Conservation (phyloP, 2,329 filamentous ascomycete genomes). For the Pseudogymnoascus sp. region DNA sequence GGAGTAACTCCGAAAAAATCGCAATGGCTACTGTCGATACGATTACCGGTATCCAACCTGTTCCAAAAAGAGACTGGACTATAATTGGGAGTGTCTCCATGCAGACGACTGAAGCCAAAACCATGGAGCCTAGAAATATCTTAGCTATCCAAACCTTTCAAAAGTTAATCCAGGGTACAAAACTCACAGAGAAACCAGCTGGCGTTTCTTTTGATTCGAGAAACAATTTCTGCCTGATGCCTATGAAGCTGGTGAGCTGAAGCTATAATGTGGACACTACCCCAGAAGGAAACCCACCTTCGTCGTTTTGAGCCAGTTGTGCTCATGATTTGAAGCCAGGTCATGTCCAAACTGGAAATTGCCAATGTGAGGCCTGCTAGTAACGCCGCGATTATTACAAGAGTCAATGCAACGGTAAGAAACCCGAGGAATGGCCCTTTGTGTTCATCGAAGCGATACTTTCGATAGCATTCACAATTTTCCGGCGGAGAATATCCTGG, state of each 20-base stretch:
- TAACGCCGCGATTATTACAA: constrained; percentile 19
- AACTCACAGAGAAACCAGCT: constrained; percentile 25
- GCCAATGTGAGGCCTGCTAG: constrained; percentile 23
- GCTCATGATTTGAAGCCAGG: constrained; percentile 20
- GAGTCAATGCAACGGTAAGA: constrained; percentile 12
- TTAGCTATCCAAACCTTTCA: neutral
- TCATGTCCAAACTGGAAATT: constrained; percentile 22
- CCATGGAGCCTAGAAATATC: constrained; percentile 20
- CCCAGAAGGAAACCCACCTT: constrained; percentile 14
- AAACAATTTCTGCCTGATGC: constrained; percentile 17
- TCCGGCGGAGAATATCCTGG: neutral
- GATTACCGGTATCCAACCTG: constrained; percentile 19
- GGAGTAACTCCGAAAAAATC: constrained; percentile 24
- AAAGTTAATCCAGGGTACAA: neutral
- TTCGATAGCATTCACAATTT: constrained; percentile 3
- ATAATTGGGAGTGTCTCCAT: constrained; percentile 22
- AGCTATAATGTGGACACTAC: neutral
- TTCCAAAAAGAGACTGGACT: constrained; percentile 18
- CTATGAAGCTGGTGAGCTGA: constrained; percentile 16
- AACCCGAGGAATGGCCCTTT: neutral
- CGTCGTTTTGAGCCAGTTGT: constrained; percentile 17
- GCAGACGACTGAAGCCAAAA: constrained; percentile 21
- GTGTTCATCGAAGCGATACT: neutral
- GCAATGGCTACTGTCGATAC: constrained; percentile 22
- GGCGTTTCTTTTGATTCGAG: constrained; percentile 17